Evolutionary conservation across 2,329 filamentous ascomycete genomes (phyloP).

Genomic region (Scleromitrula shiraiana): DNA sequence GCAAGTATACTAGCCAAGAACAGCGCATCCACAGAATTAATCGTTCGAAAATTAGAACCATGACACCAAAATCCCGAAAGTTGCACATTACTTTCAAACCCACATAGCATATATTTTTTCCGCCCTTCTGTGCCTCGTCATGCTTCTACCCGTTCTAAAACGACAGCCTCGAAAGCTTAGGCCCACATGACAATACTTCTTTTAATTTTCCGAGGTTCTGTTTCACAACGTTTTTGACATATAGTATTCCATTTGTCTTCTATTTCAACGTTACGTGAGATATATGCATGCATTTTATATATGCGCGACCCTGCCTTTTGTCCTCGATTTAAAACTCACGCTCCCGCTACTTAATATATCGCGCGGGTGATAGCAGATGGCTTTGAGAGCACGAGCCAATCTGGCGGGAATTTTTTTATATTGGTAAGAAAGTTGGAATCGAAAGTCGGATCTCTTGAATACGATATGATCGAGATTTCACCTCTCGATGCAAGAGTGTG

Average conservation of each 20-base stretch:
- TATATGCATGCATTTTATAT: background rate
- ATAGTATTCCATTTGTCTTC: background rate
- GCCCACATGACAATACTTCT: background rate
- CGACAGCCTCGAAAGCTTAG: no score
- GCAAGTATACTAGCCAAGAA: background rate
- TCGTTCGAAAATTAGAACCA: no score
- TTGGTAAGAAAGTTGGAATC: no score
- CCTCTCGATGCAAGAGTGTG: no score
- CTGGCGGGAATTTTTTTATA: background rate
- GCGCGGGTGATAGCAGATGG: background rate
- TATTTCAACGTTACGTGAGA: background rate
- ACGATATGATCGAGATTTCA: no score
- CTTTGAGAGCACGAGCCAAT: background rate
- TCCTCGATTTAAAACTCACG: background rate
- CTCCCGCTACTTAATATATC: background rate
- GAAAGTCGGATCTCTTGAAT: no score
- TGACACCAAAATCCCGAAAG: no score
- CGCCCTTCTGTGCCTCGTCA: no score
- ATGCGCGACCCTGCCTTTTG: background rate
- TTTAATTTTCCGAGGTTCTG: background rate
- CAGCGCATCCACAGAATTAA: no score
- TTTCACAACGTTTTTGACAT: background rate
- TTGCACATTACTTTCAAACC: no score
- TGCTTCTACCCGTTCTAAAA: no score
- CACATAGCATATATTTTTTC: no score